phyloP scores from a whole-genome alignment of 441 rosid genomes.

The Arabidopsis hybrid region DNA sequence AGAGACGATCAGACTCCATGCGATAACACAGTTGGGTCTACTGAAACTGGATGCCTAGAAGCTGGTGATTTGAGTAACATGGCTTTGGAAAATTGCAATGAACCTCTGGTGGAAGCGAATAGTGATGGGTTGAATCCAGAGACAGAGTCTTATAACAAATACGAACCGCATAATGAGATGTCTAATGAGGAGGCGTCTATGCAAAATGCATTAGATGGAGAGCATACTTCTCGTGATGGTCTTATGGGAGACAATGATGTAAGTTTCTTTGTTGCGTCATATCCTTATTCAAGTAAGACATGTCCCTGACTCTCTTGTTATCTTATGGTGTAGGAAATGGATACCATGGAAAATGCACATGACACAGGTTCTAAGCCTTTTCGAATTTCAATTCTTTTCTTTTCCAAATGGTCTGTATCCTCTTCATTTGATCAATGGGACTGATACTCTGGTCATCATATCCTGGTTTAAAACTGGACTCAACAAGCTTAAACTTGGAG shows the following conservation, averaged over 20 bases:
- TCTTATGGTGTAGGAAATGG: conserved; percentile 69
- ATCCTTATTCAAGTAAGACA: conserved; percentile 26
- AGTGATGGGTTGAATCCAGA: conserved; percentile 48
- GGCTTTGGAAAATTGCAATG: conserved; percentile 48
- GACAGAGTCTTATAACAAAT: conserved; percentile 49
- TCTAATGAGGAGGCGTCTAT: conserved; percentile 48
- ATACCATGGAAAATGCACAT: conserved; percentile 53
- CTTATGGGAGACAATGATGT: conserved; percentile 54
- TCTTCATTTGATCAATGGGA: conserved; percentile 25
- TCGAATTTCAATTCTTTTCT: conserved; percentile 1
- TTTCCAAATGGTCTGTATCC: conserved; percentile 25
- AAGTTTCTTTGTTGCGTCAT: conserved; percentile 49
- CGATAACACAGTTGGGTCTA: conserved; percentile 40
- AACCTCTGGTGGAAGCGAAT: conserved; percentile 48
- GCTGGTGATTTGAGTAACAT: conserved; percentile 44
- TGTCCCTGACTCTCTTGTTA: conserved; percentile 29
- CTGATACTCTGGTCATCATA: conserved; percentile 11
- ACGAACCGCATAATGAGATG: conserved; percentile 47
- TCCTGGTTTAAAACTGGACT: conserved; percentile 4
- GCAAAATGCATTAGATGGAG: conserved; percentile 52
- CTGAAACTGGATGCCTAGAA: conserved; percentile 47
- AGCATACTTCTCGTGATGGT: conserved; percentile 45
- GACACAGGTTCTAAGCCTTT: conserved; percentile 76
- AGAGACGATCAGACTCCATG: conserved; percentile 44
- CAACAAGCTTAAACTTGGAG: conserved; percentile 14